These are phyloP conservation scores for Solanum okadae DNA, from an alignment of 257 asterid species.

Conservation along the genomic window DNA sequence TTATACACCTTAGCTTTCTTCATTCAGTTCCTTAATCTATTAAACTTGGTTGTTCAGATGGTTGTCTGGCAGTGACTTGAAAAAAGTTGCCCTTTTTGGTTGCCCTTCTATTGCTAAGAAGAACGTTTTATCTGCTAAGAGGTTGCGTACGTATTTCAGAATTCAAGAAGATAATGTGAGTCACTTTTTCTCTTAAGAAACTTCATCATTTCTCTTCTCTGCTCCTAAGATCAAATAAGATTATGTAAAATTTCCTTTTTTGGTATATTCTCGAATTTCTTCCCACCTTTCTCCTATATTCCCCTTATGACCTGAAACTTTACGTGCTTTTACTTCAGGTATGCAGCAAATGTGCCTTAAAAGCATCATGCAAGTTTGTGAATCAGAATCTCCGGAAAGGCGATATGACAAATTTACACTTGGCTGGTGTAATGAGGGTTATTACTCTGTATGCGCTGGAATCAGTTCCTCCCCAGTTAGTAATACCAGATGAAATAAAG, in stretches of 20 bases:
- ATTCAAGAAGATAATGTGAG: constrained; percentile 61
- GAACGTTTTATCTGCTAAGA: constrained; percentile 44
- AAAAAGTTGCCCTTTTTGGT: constrained; percentile 63
- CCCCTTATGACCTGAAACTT: not conserved
- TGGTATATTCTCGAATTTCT: not conserved
- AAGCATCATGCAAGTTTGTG: constrained; percentile 41
- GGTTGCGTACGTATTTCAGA: constrained; percentile 54
- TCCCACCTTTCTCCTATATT: not conserved
- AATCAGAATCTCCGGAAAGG: constrained; percentile 25
- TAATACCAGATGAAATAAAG: constrained; percentile 50
- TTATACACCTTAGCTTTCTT: not conserved
- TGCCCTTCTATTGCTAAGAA: constrained; percentile 56
- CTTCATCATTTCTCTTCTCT: not conserved
- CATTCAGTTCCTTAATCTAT: constrained; percentile 3
- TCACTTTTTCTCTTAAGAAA: not conserved
- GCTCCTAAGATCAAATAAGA: not conserved
- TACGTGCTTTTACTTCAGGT: constrained; percentile 38
- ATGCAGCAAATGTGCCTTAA: constrained; percentile 53
- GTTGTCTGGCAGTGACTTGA: constrained; percentile 81
- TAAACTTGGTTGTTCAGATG: constrained; percentile 43
- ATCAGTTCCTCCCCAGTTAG: constrained; percentile 42
- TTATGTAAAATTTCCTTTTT: not conserved
- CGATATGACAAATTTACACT: constrained; percentile 15
- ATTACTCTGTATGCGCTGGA: constrained; percentile 55
- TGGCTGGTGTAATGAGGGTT: constrained; percentile 43